A percentile compares a stretch with the other conserved stretches of the same genome.
Evolutionary conservation across 805 yeast genomes (phyloP).

Genomic region (Scheffersomyces amazonensis): DNA sequence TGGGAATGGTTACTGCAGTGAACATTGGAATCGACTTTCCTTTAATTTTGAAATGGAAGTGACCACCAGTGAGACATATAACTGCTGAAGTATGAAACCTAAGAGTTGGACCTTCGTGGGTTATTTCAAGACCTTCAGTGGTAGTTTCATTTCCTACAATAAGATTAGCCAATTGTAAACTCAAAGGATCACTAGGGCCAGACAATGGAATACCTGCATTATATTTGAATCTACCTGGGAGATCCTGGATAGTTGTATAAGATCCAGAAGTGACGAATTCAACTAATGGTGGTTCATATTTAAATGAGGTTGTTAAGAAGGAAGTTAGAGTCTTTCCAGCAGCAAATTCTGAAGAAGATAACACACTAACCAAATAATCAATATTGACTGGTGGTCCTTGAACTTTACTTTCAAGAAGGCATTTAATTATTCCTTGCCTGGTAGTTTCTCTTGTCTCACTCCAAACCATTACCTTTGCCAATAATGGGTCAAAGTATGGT

Average conservation of each 20-base stretch:
- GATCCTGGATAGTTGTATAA: constrained; percentile 94
- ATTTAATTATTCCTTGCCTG: constrained; percentile 67
- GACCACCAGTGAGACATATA: constrained; percentile 87
- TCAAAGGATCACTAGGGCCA: constrained; percentile 95
- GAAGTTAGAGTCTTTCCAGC: constrained; percentile 83
- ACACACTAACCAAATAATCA: constrained; percentile 84
- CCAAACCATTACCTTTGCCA: constrained; percentile 94
- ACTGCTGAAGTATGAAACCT: constrained; percentile 78
- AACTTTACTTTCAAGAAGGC: constrained; percentile 81
- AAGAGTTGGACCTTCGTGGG: constrained; percentile 83
- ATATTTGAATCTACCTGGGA: constrained; percentile 84
- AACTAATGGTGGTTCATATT: constrained; percentile 78
- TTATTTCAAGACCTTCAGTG: constrained; percentile 89
- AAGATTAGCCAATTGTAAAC: constrained; percentile 85
- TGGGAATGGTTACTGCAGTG: constrained; percentile 65
- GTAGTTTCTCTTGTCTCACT: constrained; percentile 89
- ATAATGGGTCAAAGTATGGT: constrained; percentile 93
- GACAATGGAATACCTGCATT: constrained; percentile 97
- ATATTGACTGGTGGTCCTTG: constrained; percentile 87
- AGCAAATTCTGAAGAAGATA: constrained; percentile 79
- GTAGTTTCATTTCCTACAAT: constrained; percentile 81
- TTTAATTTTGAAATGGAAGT: constrained; percentile 62
- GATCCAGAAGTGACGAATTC: constrained; percentile 72
- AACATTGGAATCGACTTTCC: constrained; percentile 57
- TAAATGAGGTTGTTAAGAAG: constrained; percentile 71